Evolutionary conservation across 73 alveolate genomes (phyloP).

Genomic region (Tetrahymena malaccensis): DNA sequence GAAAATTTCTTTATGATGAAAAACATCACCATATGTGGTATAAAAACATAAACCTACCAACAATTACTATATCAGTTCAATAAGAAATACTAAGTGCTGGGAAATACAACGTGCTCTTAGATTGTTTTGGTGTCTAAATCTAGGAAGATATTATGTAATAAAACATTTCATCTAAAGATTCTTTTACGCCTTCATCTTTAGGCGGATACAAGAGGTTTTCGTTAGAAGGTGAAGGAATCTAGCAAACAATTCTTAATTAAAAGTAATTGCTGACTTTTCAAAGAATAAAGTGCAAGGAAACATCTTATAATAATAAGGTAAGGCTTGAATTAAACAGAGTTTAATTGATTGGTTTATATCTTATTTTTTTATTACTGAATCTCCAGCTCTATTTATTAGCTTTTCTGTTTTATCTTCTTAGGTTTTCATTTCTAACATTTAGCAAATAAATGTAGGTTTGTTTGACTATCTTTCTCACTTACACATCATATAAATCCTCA

Average conservation of each 20-base stretch:
- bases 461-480: too few relatives aligned
- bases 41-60: neutral
- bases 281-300: neutral
- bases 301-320: neutral
- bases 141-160: neutral
- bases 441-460: too few relatives aligned
- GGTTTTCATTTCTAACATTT: too few relatives aligned
- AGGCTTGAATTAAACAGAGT: neutral
- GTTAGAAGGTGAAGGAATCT: neutral
- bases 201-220: neutral
- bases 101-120: neutral
- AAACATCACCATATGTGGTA: neutral
- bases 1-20: neutral
- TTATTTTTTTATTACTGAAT: neutral
- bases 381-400: neutral
- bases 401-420: neutral
- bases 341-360: neutral
- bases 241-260: neutral
- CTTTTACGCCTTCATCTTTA: neutral
- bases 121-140: neutral
- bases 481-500: too few relatives aligned
- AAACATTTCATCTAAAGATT: neutral
- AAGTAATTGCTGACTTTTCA: neutral
- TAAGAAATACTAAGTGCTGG: neutral
- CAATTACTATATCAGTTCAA: neutral